Percentiles rank a stretch among this genome's conserved stretches.
Conservation (phyloP, 164 flowering plant species). For the Echeveria elegans region DNA sequence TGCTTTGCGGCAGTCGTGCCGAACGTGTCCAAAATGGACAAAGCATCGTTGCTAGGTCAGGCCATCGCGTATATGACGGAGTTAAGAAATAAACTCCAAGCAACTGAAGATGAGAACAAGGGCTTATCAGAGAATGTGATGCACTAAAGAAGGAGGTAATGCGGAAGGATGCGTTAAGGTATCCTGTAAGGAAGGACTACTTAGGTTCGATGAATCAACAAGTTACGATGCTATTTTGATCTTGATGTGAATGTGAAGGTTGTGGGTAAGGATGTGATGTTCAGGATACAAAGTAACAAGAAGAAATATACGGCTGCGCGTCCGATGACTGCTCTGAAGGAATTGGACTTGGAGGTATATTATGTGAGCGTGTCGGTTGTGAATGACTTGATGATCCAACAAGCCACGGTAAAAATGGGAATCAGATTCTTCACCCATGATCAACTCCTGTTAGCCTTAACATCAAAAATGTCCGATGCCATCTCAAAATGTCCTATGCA, state of each 20-base stretch:
- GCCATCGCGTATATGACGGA: conserved; percentile 80
- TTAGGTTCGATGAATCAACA: conserved; percentile 12
- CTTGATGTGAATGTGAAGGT: conserved; percentile 75
- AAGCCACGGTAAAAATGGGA: conserved; percentile 75
- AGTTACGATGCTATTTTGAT: conserved; percentile 25
- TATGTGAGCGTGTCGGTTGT: conserved; percentile 83
- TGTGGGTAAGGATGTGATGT: conserved; percentile 75
- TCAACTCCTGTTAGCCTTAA: conserved; percentile 51
- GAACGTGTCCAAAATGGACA: conserved; percentile 94
- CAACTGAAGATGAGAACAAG: conserved; percentile 46
- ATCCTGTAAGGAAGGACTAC: conserved; percentile 18
- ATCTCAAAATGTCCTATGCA: no score
- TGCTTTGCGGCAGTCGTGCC: conserved; percentile 89
- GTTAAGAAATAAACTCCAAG: conserved; percentile 46
- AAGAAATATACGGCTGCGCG: conserved; percentile 76
- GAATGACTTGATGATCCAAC: conserved; percentile 86
- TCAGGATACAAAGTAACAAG: conserved; percentile 49
- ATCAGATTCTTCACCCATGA: conserved; percentile 53
- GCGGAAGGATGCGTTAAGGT: not conserved
- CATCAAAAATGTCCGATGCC: conserved; percentile 31
- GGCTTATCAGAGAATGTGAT: conserved; percentile 36
- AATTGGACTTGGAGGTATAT: conserved; percentile 60
- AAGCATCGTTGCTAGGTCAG: conserved; percentile 83
- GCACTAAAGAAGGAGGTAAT: conserved; percentile 36
- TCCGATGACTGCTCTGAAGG: conserved; percentile 69